Conservation (phyloP, 345 rosid genomes). For the Rhizophora apiculata region DNA sequence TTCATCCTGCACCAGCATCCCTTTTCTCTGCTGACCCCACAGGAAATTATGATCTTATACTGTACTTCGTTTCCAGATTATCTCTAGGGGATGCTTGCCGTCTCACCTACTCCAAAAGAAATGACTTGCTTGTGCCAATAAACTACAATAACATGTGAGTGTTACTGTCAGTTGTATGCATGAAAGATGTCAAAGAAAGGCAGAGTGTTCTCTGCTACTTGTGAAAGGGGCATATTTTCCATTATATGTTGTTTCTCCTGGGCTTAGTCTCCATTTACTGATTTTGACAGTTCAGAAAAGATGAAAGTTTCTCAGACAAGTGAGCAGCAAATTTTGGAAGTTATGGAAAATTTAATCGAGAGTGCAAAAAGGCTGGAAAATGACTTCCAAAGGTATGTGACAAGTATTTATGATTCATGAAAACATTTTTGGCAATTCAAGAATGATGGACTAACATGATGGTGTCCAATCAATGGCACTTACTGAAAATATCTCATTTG, state of each 20-base stretch:
- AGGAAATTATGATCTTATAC: constrained; percentile 44
- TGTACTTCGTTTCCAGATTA: constrained; percentile 51
- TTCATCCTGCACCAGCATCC: constrained; percentile 49
- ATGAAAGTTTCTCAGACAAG: constrained; percentile 35
- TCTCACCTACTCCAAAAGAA: constrained; percentile 25
- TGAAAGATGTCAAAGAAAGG: not conserved
- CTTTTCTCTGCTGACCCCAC: constrained; percentile 49
- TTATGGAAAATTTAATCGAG: constrained; percentile 49
- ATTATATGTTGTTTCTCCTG: not conserved
- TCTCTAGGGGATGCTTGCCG: constrained; percentile 76
- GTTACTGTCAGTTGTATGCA: not conserved
- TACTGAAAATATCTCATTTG: not conserved
- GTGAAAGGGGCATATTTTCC: not conserved
- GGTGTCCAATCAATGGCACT: not conserved
- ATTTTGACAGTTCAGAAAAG: constrained; percentile 28
- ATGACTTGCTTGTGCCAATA: constrained; percentile 25
- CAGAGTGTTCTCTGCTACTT: not conserved
- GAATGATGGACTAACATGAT: not conserved
- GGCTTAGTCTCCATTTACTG: not conserved
- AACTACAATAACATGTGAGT: constrained; percentile 52
- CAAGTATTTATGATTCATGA: not conserved
- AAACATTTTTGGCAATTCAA: not conserved
- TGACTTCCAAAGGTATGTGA: constrained; percentile 53
- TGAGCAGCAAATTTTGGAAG: constrained; percentile 46
- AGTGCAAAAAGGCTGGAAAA: constrained; percentile 57